Percentiles rank a stretch among this genome's conserved stretches.
Conservation (phyloP, 805 yeast species). For the Zygotorulaspora chibaensis region DNA sequence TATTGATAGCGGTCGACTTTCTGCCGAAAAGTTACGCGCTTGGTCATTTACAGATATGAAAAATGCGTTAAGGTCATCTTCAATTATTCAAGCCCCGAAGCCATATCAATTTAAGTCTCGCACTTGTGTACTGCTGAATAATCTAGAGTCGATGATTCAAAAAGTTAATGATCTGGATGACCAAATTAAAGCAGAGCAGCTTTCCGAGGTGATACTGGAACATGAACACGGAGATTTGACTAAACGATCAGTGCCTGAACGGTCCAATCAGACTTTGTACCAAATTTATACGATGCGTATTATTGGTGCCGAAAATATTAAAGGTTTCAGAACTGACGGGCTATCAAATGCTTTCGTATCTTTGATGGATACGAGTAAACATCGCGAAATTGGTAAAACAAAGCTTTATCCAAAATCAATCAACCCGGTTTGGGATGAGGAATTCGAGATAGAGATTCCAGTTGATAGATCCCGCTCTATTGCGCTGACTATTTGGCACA, state of each 20-base stretch:
- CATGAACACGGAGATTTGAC: slow-evolving; percentile 33
- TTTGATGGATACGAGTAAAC: slow-evolving; percentile 50
- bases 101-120: slow-evolving; percentile 56
- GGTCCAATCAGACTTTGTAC: slow-evolving; percentile 28
- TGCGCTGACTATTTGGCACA: slow-evolving; percentile 69
- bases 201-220: slow-evolving; percentile 41
- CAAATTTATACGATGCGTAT: slow-evolving; percentile 62
- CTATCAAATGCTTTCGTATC: slow-evolving; percentile 57
- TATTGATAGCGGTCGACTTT: slow-evolving; percentile 32
- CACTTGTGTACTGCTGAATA: slow-evolving; percentile 75
- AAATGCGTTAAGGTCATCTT: slow-evolving; percentile 42
- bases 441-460: slow-evolving; percentile 53
- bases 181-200: slow-evolving; percentile 52
- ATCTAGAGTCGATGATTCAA: slow-evolving; percentile 49
- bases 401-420: slow-evolving; percentile 54
- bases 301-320: slow-evolving; percentile 58
- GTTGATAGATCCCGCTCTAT: slow-evolving; percentile 44
- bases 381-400: slow-evolving; percentile 63
- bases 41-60: slow-evolving; percentile 52
- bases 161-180: slow-evolving; percentile 52
- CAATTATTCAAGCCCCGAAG: slow-evolving; percentile 39
- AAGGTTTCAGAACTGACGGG: slow-evolving; percentile 44
- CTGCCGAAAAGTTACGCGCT: slow-evolving; percentile 32
- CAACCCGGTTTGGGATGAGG: slow-evolving; percentile 85
- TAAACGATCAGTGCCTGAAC: slow-evolving; percentile 15